Conservation (phyloP, 208 protist species). For the Crithidia expoeki region DNA sequence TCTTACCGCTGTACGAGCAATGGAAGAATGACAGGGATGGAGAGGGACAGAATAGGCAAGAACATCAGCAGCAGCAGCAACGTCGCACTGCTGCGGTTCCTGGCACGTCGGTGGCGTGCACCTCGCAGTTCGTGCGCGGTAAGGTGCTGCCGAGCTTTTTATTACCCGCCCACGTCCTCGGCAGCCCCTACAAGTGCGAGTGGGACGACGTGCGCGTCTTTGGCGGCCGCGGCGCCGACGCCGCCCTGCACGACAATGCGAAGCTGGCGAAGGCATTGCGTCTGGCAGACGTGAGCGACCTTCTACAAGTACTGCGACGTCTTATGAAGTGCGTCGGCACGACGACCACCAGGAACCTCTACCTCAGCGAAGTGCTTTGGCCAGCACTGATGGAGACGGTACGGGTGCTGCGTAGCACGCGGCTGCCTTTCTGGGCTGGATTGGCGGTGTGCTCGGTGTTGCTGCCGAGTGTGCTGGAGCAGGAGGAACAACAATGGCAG, state of each 20-base stretch:
- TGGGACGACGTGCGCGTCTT: conserved; percentile 41
- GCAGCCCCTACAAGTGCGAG: conserved; percentile 30
- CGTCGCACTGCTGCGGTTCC: neutral
- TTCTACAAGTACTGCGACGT: conserved; percentile 39
- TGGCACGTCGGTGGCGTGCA: conserved; percentile 15
- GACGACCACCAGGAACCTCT: conserved; percentile 13
- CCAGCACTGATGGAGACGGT: conserved; percentile 33
- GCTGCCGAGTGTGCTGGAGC: conserved; percentile 49
- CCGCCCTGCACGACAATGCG: conserved; percentile 44
- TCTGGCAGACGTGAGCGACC: conserved; percentile 32
- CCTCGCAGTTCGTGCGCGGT: conserved; percentile 23
- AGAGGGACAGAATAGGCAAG: neutral
- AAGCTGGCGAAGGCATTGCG: conserved; percentile 45
- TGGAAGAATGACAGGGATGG: neutral
- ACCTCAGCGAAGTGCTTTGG: conserved; percentile 23
- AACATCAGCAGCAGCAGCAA: neutral
- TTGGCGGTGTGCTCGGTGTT: conserved; percentile 60
- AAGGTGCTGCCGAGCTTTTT: conserved; percentile 36
- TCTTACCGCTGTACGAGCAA: conserved; percentile 10
- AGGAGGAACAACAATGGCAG: conserved; percentile 8
- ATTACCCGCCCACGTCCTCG: conserved; percentile 28
- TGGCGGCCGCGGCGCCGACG: conserved; percentile 14
- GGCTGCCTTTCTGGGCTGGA: conserved; percentile 72
- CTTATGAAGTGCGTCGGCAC: conserved; percentile 35
- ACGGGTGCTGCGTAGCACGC: conserved; percentile 27